Evolutionary conservation across 2,329 filamentous ascomycete species (phyloP).

Genomic region (Aspergillus spinulosporus): DNA sequence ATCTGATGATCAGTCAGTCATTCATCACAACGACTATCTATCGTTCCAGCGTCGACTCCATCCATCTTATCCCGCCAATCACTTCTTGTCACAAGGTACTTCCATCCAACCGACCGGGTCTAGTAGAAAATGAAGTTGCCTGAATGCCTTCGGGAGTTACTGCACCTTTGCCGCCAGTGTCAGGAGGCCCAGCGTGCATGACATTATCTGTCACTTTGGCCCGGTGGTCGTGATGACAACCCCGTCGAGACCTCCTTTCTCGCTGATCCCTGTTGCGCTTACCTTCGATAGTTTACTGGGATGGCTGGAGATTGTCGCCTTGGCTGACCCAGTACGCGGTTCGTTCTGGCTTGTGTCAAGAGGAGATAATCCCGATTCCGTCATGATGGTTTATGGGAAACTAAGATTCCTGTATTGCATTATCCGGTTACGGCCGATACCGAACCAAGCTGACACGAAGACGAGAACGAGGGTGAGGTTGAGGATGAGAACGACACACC

Average conservation of each 20-base stretch:
- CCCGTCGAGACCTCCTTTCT: neutral
- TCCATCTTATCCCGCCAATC: neutral
- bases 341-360: neutral
- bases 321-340: neutral
- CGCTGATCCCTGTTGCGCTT: neutral
- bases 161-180: conserved; percentile 2
- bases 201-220: neutral
- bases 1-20: no score
- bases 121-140: neutral
- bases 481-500: neutral
- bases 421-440: neutral
- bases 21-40: neutral
- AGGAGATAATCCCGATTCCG: neutral
- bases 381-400: neutral
- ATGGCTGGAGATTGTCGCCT: neutral
- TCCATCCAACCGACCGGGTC: neutral
- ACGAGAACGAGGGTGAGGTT: no score
- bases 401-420: neutral
- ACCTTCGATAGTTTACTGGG: neutral
- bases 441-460: no score
- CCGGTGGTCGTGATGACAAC: neutral
- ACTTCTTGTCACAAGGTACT: neutral
- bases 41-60: neutral
- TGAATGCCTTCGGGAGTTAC: neutral
- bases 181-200: neutral